Base-by-base conservation (phyloP, 1,284 basidiomycete species). In the Leccinum variabile region DNA sequence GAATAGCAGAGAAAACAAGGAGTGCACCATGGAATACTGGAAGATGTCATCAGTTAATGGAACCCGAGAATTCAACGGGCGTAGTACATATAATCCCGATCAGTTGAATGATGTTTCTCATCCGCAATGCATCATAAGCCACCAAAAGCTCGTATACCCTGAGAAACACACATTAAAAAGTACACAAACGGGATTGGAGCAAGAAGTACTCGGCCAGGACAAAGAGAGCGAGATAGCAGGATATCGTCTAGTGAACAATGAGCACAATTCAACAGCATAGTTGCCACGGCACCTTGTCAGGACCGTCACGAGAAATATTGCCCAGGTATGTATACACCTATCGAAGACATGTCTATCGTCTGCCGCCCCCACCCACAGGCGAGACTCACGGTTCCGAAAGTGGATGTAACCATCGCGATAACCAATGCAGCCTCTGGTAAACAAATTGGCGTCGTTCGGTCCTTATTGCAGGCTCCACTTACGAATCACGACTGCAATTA, bases 171-270 rank as follows among this genome's bases (percentile, higher is more conserved):
- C 22, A 32, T 46, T 61, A 41, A 66, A 49, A 56, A 37, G 53
- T 33, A 18, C 11, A 18, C 9, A 49, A 25, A 30, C 3, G 14
- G 25, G 13, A 16, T 44, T 22, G 32, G 28, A 35, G 60, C 5
- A 60, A 18, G 32, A 73, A 82, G 60, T 72, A 90, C 91, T 91
- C 90, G 61, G 88, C 90, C 16, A 93, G 79, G 46, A 86, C 85
- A 74, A 92, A 93, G 13, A 93, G 79, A 3, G 89, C 89, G 9
- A 93, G 83, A 74, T 92, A 93, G 73, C 91, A 92, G 65, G 91
- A 87, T 65, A 93, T 74, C n/a, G 91, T 93, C 89, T 92, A 33
- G 32, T 18, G 57, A 49, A 52, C 49, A 22, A 60, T 66, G 59
- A 63, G 59, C 54, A 61, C 9, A 32, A 8, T 61, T 65, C 59